A percentile compares a stretch with the other conserved stretches of the same genome.
phyloP scores from a whole-genome alignment of 495 filamentous ascomycete genomes.

The Podospora pseudoanserina region DNA sequence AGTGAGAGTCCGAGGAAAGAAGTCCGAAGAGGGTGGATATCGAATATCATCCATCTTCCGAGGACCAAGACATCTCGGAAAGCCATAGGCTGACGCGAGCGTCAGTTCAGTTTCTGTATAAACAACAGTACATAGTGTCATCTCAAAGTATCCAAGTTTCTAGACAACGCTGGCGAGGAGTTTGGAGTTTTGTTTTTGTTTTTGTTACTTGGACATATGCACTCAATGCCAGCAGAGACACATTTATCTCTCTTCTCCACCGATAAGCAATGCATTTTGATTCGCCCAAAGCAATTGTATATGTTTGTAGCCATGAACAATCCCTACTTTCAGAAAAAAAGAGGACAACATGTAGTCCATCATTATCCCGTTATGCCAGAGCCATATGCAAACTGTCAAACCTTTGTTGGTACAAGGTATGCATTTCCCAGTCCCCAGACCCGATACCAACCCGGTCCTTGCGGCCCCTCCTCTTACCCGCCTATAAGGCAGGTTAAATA shows the following conservation, averaged over 20 bases:
- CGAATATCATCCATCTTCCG: too few relatives aligned
- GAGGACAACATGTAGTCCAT: not conserved
- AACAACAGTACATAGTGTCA: too few relatives aligned
- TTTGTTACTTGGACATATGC: not conserved
- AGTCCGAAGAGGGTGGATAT: not conserved
- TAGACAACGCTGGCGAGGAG: not conserved
- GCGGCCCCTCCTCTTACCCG: not conserved
- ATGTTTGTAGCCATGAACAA: not conserved
- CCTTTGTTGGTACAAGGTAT: not conserved
- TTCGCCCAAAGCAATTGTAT: not conserved
- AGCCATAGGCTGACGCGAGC: too few relatives aligned
- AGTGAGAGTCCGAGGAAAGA: not conserved
- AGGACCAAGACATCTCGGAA: too few relatives aligned
- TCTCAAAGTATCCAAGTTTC: too few relatives aligned
- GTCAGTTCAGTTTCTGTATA: too few relatives aligned
- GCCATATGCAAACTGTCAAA: not conserved
- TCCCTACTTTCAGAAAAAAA: not conserved
- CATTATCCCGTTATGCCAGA: conserved; percentile 9
- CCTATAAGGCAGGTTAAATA: not conserved
- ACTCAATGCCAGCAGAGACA: not conserved
- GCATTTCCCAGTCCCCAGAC: not conserved
- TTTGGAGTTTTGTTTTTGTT: not conserved
- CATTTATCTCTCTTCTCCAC: not conserved
- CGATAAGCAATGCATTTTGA: not conserved
- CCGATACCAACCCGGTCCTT: not conserved